Evolutionary conservation across 2,329 filamentous ascomycete species (phyloP), one percentile per base, ranked within the genome.

Genomic region (Colletotrichum endophyticum): DNA sequence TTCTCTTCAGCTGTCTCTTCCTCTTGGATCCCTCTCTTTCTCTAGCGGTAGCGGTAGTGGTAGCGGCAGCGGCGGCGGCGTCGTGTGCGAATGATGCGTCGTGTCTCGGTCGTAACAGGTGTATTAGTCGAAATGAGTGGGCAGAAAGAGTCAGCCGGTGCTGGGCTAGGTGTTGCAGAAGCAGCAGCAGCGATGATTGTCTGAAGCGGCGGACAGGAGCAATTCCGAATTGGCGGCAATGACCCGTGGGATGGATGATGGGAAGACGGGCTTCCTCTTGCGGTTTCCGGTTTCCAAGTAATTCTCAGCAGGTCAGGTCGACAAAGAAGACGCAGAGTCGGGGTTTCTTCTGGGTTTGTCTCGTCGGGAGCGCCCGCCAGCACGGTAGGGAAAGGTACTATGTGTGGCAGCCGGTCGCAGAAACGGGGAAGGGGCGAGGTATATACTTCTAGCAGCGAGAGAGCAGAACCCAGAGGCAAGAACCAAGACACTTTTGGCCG

Each of bases 331-430:
- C 36, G 70, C 19, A 12, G 27, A 53, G 49, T 70, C 57, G 27
- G 34, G 44, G 62, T 22, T 44, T 64, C 22, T 71, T 44, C 66
- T 64, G 64, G 59, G 66, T 76, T 76, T 66, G 30, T 74, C 64
- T 76, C 39, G 70, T 76, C 74, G 70, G 74, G 74, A 76, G 64
- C 74, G 74, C 74, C 74, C 74, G 74, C 70, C 74, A 74, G 59
- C 34, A 74, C 70, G 66, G 74, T 76, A 74, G 34, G 36, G 22
- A 68, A 70, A 70, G 15, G 57, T 53, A 44, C 64, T 70, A 30
- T 63, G 74, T 56, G 16, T 32, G 34, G 64, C 57, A 34, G 32
- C 27, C 57, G 53, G 63, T 62, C 59, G 64, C 57, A 70, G 30
- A 76, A 74, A 74, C 36, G 74, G 71, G 74, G 59, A 76, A 74